Evolutionary conservation across 768 basidiomycete genomes (phyloP).

Genomic region (Phanerochaete carnosa): DNA sequence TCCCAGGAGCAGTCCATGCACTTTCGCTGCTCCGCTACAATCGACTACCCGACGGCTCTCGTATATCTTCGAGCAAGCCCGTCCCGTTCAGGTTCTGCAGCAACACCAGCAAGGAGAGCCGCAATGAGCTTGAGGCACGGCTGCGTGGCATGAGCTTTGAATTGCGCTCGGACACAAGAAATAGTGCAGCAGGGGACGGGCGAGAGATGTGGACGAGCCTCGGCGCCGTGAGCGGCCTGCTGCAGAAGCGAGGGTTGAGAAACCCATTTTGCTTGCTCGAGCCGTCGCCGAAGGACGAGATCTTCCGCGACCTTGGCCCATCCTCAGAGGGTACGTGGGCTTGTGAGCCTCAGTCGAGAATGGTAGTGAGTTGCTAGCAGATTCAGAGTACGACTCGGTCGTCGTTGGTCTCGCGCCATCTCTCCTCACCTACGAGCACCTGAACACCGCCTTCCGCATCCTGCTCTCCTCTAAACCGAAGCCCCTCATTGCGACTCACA

Average conservation of each 20-base stretch:
- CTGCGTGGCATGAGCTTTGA: slow-evolving; percentile 50
- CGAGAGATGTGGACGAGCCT: slow-evolving; percentile 64
- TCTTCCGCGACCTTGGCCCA: slow-evolving; percentile 16
- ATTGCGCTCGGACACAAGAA: slow-evolving; percentile 22
- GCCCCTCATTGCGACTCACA: slow-evolving; percentile 59
- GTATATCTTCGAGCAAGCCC: slow-evolving; percentile 2
- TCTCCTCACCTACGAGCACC: slow-evolving; percentile 31
- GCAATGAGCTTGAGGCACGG: slow-evolving; percentile 35
- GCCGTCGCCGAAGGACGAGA: slow-evolving; percentile 42
- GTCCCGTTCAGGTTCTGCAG: slow-evolving; percentile 55
- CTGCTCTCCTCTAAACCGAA: slow-evolving; percentile 27
- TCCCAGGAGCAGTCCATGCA: slow-evolving; percentile 44
- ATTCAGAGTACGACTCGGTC: slow-evolving; percentile 29
- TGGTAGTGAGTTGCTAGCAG: background rate
- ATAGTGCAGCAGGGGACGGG: slow-evolving; percentile 48
- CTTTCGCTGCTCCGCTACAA: slow-evolving; percentile 29
- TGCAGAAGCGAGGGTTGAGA: slow-evolving; percentile 39
- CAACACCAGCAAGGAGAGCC: slow-evolving; percentile 69
- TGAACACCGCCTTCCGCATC: slow-evolving; percentile 68
- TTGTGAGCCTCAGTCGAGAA: background rate
- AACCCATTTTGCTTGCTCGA: slow-evolving; percentile 60
- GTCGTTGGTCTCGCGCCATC: slow-evolving; percentile 36
- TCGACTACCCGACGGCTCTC: background rate
- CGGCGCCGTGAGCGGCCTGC: slow-evolving; percentile 47
- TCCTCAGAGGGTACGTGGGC: background rate